Conservation (phyloP, 2,329 filamentous ascomycete species). For the Stachybotrys chartarum region DNA sequence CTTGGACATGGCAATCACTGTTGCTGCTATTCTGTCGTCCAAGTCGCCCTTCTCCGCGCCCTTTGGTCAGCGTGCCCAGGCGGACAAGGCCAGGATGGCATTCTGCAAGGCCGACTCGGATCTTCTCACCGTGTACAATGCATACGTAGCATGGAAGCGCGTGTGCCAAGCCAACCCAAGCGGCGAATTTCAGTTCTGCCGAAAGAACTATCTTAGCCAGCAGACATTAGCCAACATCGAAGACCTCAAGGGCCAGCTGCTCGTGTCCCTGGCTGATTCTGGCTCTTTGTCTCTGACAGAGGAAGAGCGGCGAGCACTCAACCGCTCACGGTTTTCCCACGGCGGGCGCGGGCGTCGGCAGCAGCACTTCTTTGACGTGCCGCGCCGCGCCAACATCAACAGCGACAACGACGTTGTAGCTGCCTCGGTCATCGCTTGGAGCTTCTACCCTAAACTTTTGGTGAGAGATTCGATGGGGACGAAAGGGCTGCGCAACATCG, state of each 20-base stretch:
- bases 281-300: constrained; percentile 71
- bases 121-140: constrained; percentile 86
- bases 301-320: constrained; percentile 63
- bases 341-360: constrained; percentile 48
- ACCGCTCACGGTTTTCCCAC: constrained; percentile 56
- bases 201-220: constrained; percentile 87
- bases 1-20: constrained; percentile 83
- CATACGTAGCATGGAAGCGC: constrained; percentile 82
- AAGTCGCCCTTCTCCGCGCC: constrained; percentile 90
- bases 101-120: constrained; percentile 89
- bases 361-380: constrained; percentile 75
- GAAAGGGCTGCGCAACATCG: constrained; percentile 83
- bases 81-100: constrained; percentile 67
- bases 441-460: constrained; percentile 91
- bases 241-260: constrained; percentile 86
- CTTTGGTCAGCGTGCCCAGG: constrained; percentile 75
- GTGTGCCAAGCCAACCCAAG: constrained; percentile 62
- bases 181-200: constrained; percentile 84
- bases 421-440: constrained; percentile 80
- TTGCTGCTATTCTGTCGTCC: constrained; percentile 86
- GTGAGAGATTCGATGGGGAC: constrained; percentile 60
- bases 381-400: constrained; percentile 65
- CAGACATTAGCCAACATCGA: constrained; percentile 89
- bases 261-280: constrained; percentile 78
- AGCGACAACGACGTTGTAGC: constrained; percentile 75